phyloP scores from a whole-genome alignment of 495 filamentous ascomycete species.

The Penicillium daleae region DNA sequence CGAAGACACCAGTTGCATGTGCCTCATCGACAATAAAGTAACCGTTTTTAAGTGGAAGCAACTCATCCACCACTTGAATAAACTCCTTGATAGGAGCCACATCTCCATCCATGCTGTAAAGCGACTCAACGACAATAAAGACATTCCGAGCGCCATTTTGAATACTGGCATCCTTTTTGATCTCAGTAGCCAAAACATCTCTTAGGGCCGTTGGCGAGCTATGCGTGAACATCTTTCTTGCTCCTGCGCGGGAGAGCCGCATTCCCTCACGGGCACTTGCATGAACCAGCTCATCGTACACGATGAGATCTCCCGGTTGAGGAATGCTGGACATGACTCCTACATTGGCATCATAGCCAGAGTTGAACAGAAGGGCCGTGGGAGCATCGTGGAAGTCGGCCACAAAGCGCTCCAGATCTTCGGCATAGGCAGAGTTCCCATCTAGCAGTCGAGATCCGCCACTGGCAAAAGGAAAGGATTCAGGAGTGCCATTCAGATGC shows the following conservation, averaged over 20 bases:
- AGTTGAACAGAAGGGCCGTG: constrained; percentile 73
- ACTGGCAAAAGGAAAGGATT: constrained; percentile 42
- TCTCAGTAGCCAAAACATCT: constrained; percentile 41
- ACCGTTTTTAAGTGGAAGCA: constrained; percentile 61
- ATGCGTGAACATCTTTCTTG: constrained; percentile 60
- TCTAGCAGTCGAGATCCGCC: constrained; percentile 54
- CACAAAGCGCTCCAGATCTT: constrained; percentile 65
- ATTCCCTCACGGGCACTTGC: constrained; percentile 81
- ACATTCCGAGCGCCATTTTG: constrained; percentile 41
- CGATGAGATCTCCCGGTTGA: constrained; percentile 67
- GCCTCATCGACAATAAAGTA: constrained; percentile 81
- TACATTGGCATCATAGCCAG: constrained; percentile 77
- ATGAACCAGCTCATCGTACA: constrained; percentile 77
- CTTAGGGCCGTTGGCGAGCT: constrained; percentile 55
- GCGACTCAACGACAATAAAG: constrained; percentile 71
- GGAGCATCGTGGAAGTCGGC: constrained; percentile 68
- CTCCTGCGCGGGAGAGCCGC: constrained; percentile 61
- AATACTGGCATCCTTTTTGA: constrained; percentile 36
- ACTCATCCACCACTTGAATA: constrained; percentile 55
- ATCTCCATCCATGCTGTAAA: constrained; percentile 91
- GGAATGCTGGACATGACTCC: constrained; percentile 70
- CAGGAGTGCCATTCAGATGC: constrained; percentile 37
- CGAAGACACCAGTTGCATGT: constrained; percentile 71
- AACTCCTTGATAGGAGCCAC: constrained; percentile 65
- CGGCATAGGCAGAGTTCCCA: constrained; percentile 69